Base-by-base conservation (phyloP, 1,139 yeast genomes). In the Pichia sp. region DNA sequence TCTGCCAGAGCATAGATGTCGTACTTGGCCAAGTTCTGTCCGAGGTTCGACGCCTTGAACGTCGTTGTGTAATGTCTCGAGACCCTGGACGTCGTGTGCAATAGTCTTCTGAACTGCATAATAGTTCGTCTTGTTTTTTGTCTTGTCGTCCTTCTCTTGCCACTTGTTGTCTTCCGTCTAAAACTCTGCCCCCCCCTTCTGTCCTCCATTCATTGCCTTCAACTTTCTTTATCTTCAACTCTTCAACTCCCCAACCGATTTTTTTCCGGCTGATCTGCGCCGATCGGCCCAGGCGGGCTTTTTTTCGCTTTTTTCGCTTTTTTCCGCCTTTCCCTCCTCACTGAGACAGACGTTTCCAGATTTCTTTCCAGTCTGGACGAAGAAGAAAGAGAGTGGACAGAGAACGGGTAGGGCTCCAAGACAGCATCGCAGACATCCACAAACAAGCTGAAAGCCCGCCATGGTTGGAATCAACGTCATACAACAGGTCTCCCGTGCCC, bases 401-500 rank as follows among this genome's bases (percentile, higher is more conserved):
- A 20, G 5, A 41, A 36, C 14, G 16, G 16, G 41, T 36, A 10
- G 12, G 29, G 45, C 9, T 41, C 6, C 8, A 17, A 14, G 16
- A 41, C 4, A 34, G 34, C 4, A 8, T 31, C 34, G 2, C 34
- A 31, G 12, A 12, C 34, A 31, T 8, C 9, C 34, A 31, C 9
- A 12, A 10, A 31, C 34, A 34, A 4, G n/a, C n/a, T 5, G 38
- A 34, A 14, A 31, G 12, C n/a, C 40, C 10, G 16, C 14, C 14
- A 66, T 67, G 70, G 67, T 64, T 6, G 78, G 76, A 70, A 49
- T 75, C 65, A 74, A 68, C 59, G 73, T 85, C 51, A 73, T 85
- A 44, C 73, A 79, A 44, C 83, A 75, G 64, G 67, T 75, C 0
- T 77, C 91, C 16, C 70, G 77, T 49, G 81, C 87, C 33, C 79